These are phyloP conservation scores for Podaxis sp. DNA, from an alignment of 768 basidiomycete species.

Conservation along the genomic window DNA sequence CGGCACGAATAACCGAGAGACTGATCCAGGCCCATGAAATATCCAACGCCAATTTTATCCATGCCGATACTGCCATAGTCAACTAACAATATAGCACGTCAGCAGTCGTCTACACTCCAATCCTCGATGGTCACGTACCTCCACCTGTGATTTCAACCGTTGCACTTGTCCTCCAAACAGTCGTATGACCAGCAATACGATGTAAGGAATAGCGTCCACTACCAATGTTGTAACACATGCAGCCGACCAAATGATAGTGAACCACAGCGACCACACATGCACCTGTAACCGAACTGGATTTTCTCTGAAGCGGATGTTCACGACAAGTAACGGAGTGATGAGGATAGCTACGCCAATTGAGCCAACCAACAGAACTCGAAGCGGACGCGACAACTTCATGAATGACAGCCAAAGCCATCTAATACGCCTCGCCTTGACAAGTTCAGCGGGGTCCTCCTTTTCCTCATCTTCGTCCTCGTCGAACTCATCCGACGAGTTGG, in stretches of 20 bases:
- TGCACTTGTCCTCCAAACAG: conserved; percentile 64
- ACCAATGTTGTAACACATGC: conserved; percentile 59
- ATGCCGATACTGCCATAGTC: conserved; percentile 63
- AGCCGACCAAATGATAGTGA: conserved; percentile 66
- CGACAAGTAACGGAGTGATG: conserved; percentile 69
- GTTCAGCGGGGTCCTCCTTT: conserved; percentile 21
- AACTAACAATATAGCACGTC: conserved; percentile 39
- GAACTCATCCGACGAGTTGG: conserved; percentile 69
- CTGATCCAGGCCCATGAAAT: conserved; percentile 75
- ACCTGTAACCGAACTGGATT: conserved; percentile 54
- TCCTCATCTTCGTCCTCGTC: conserved; percentile 72
- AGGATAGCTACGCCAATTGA: conserved; percentile 61
- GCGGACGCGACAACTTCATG: conserved; percentile 60
- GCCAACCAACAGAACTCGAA: conserved; percentile 60
- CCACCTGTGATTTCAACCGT: conserved; percentile 64
- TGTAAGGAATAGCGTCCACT: conserved; percentile 61
- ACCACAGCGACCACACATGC: conserved; percentile 65
- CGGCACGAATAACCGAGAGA: conserved; percentile 58
- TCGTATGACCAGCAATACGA: conserved; percentile 53
- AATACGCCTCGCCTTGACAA: conserved; percentile 56
- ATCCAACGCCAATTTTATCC: conserved; percentile 71
- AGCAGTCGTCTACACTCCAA: neutral
- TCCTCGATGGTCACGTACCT: conserved; percentile 40
- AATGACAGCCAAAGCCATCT: conserved; percentile 63
- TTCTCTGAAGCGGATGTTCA: conserved; percentile 57